Evolutionary conservation across 2,329 filamentous ascomycete genomes (phyloP), one percentile per base, ranked within the genome.

Genomic region (Cladophialophora carrionii): DNA sequence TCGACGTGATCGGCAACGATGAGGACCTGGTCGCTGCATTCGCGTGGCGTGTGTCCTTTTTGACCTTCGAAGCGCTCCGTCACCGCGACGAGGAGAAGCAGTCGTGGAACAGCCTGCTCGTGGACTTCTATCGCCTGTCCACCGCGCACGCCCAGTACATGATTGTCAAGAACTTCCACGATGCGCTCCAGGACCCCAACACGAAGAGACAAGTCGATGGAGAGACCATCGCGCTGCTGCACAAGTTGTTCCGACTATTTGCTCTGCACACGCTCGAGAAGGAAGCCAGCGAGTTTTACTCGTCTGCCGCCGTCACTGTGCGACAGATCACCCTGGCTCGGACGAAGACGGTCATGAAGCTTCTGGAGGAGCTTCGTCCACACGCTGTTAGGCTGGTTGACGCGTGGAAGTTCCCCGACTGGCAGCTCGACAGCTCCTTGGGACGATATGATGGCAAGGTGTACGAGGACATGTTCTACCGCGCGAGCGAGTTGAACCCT

Each of bases 151-250:
- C 88, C 0, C 89, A 92, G 76, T 92, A 91, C 76, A 83, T 91
- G 71, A 84, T 92, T 0, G 89, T 92, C 68, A 91, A 90, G 82
- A 90, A 88, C 80, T 92, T 92, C 79, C 91, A 95, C 78, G 82
- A 87, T 3, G 81, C 85, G 1, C 85, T 94, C 22, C 85, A 87
- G 43, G 81, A 82, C 4, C 81, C 81, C 5, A 78, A 82, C 6
- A 73, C 81, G 7, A 82, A 85, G 10, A 77, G 77, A n/a, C 75
- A 80, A 12, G 78, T 90, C 32, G 85, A 88, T 73, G 72, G 80
- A 0, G 81, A 83, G 62, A 90, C 88, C 0, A 78, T 84, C 14
- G 76, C 76, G 0, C 73, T 90, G 9, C 78, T 92, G 71, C 85
- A 87, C 77, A 87, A 87, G 71, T 81, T 90, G 37, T 90, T 88